phyloP scores from a whole-genome alignment of 1,284 basidiomycete genomes.

The Pseudomicrostroma phylloplanum region DNA sequence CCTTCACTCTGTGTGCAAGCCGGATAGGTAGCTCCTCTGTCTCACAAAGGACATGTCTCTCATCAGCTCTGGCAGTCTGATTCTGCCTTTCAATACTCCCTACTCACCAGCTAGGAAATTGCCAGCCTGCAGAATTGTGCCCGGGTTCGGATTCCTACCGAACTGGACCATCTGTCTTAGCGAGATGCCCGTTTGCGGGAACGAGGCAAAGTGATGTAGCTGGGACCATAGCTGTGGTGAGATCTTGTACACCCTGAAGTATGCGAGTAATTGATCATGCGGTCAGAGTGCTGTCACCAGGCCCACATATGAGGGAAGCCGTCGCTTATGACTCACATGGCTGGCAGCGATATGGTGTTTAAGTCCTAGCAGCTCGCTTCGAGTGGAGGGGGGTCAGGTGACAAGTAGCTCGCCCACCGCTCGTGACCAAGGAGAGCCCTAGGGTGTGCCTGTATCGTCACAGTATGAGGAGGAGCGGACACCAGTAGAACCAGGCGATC shows the following conservation, averaged over 20 bases:
- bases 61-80: too few species aligned
- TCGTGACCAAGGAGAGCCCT: too few species aligned
- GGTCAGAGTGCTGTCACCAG: too few species aligned
- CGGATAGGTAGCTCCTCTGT: slow-evolving; percentile 86
- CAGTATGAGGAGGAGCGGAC: too few species aligned
- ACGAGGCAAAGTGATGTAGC: slow-evolving; percentile 47
- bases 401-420: too few species aligned
- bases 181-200: slow-evolving; percentile 48
- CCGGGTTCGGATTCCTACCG: slow-evolving; percentile 46
- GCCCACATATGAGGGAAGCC: too few species aligned
- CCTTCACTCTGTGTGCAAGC: slow-evolving; percentile 90
- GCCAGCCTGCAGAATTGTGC: slow-evolving; percentile 47
- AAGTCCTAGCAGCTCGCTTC: too few species aligned
- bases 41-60: neutral
- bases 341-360: too few species aligned
- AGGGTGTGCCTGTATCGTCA: too few species aligned
- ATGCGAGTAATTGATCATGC: neutral
- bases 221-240: slow-evolving; percentile 43
- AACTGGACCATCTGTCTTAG: slow-evolving; percentile 51
- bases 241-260: slow-evolving; percentile 38
- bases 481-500: too few species aligned
- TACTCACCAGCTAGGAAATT: slow-evolving; percentile 29
- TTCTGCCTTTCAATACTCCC: neutral
- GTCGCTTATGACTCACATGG: too few species aligned
- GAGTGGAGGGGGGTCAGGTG: too few species aligned